Conservation (phyloP, 2,329 filamentous ascomycete genomes). For the Ophiocordyceps camponoti-leonardi region DNA sequence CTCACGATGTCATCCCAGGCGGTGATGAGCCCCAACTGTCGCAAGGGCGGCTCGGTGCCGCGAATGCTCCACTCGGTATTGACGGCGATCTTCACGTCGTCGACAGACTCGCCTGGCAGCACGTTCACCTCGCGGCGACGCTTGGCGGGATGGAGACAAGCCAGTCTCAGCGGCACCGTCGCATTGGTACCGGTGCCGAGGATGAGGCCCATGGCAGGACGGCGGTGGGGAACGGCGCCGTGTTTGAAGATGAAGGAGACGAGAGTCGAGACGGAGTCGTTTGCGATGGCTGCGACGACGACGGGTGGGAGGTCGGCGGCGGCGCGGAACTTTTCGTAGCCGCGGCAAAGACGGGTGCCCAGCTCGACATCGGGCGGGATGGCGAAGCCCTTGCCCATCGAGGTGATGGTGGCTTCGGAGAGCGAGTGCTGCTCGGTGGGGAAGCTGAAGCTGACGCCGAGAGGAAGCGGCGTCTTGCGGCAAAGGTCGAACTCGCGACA, state of each 20-base stretch:
- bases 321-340: conserved; percentile 35
- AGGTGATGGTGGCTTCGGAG: conserved; percentile 44
- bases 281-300: conserved; percentile 59
- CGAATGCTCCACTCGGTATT: conserved; percentile 79
- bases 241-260: conserved; percentile 61
- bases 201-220: conserved; percentile 54
- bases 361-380: conserved; percentile 44
- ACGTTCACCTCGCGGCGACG: conserved; percentile 16
- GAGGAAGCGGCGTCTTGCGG: conserved; percentile 29
- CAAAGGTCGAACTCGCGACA: conserved; percentile 24
- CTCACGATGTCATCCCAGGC: conserved; percentile 56
- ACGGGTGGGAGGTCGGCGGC: conserved; percentile 40
- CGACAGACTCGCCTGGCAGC: conserved; percentile 24
- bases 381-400: conserved; percentile 56
- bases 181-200: conserved; percentile 18
- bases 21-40: conserved; percentile 45
- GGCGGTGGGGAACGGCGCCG: conserved; percentile 39
- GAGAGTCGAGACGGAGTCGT: conserved; percentile 66
- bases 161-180: not conserved
- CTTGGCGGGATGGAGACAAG: not conserved
- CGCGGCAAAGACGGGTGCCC: conserved; percentile 37
- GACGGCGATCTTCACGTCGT: conserved; percentile 51
- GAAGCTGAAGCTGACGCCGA: conserved; percentile 56
- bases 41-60: conserved; percentile 51
- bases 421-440: conserved; percentile 49